Evolutionary conservation across 306 rosid species (phyloP), one percentile per base, ranked within the genome.

Genomic region (Inga leiocalycina): DNA sequence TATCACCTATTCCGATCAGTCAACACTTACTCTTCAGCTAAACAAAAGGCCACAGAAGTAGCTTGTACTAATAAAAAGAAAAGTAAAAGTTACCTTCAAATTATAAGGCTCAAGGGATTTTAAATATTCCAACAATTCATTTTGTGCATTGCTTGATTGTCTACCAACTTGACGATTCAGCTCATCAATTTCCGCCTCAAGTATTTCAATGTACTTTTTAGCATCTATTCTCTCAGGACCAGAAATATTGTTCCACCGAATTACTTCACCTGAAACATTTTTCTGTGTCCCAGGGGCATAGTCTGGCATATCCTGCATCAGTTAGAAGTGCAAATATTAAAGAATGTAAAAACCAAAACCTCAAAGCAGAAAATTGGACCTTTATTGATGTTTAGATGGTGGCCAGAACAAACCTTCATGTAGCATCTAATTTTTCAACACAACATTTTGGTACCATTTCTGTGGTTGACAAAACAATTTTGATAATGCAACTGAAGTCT

Each of bases 81-180:
- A 62, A 49, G 65, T 43, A 52, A 46, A 79, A 52, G 81, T 84
- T 76, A 92, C 99, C 94, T 91, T 94, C 59, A 96, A 80, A 89
- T 96, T 96, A 20, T 93, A 95, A 84, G 99, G 99, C 88, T 96
- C 97, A 15, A 96, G 99, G 81, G 99, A 88, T 85, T 94, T 96
- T 37, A 96, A 94, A 89, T 90, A 96, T 82, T 92, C 97, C 93
- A 96, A 85, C 83, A 96, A 80, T 74, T 96, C 99, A 86, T 94
- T 96, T 84, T 89, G 97, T 79, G 91, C 92, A 83, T 80, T 84
- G n/a, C 83, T 79, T 54, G 95, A 83, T 84, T 96, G 94, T 86
- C 97, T 88, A 37, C 91, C 97, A 75, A 96, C 98, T 91, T 91
- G 97, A n/a, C 75, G 86, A 87, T 94, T 92, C 86, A 96, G 88